A percentile compares a stretch with the other conserved stretches of the same genome.
Conservation (phyloP, 352 stramenopile species). For the Aphanomyces euteiches region DNA sequence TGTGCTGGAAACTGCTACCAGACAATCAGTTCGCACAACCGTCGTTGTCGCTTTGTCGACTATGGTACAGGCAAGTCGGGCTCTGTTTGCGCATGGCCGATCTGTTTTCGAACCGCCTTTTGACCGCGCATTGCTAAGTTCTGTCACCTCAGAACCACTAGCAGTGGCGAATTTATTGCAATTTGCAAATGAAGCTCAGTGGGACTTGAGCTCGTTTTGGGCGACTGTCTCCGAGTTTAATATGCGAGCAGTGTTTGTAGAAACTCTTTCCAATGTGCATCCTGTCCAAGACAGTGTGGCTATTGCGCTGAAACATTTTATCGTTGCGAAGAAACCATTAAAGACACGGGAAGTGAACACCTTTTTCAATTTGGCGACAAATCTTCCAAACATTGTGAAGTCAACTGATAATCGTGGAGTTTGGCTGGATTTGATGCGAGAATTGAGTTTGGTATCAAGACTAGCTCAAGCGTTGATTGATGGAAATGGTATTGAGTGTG, state of each 20-base stretch:
- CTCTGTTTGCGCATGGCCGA: neutral
- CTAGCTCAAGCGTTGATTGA: conserved; percentile 19
- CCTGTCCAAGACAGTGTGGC: neutral
- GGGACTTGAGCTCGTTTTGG: conserved; percentile 10
- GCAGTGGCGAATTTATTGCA: neutral
- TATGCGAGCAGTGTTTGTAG: conserved; percentile 3
- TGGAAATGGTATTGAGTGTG: conserved; percentile 7
- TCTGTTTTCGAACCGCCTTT: conserved; percentile 2
- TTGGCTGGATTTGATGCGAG: conserved; percentile 4
- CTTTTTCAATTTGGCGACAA: neutral
- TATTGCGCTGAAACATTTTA: conserved; percentile 12
- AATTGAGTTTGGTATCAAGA: neutral
- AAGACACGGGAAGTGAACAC: conserved; percentile 27
- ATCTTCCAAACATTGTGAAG: neutral
- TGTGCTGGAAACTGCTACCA: conserved; percentile 1
- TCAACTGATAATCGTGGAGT: neutral
- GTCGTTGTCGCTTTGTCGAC: neutral
- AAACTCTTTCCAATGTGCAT: neutral
- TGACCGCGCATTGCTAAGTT: conserved; percentile 1
- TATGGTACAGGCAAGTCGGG: neutral
- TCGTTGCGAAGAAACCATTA: neutral
- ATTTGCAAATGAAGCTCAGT: neutral
- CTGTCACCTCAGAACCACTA: neutral
- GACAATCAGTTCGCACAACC: neutral
- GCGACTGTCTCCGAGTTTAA: neutral